Evolutionary conservation across 2,329 filamentous ascomycete species (phyloP).

Genomic region (Beauveria australis): DNA sequence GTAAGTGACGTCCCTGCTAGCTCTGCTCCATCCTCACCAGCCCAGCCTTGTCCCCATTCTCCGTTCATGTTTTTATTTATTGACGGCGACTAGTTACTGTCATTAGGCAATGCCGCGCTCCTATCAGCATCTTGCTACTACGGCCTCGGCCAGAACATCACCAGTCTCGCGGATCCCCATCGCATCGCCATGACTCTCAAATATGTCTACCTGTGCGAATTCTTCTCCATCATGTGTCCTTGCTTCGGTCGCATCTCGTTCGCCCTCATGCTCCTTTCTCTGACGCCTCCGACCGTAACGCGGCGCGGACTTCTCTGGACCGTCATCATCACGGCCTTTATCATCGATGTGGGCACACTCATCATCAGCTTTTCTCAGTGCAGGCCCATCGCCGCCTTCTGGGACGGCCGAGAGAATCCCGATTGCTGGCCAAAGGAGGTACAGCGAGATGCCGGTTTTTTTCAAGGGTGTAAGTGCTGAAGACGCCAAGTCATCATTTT

Average conservation of each 20-base stretch:
- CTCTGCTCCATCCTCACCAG: too few species aligned
- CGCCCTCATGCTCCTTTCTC: not conserved
- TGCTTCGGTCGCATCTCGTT: slow-evolving; percentile 3
- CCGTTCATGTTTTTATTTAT: too few species aligned
- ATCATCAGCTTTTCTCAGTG: not conserved
- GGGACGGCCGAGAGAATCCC: not conserved
- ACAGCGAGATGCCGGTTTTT: not conserved
- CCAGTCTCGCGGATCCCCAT: not conserved
- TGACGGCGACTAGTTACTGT: not conserved
- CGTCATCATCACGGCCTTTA: not conserved
- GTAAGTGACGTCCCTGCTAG: not conserved
- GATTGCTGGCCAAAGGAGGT: not conserved
- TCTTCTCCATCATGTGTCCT: slow-evolving; percentile 2
- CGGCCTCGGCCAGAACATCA: not conserved
- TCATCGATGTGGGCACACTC: not conserved
- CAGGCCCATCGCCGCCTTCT: not conserved
- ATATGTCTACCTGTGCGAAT: slow-evolving; percentile 3
- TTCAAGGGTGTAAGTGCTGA: not conserved
- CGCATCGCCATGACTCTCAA: not conserved
- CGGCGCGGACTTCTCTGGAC: not conserved
- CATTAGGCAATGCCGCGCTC: not conserved
- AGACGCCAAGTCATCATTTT: not conserved
- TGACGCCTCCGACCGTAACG: not conserved
- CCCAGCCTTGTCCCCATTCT: too few species aligned
- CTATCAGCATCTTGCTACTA: not conserved